Evolutionary conservation across 495 filamentous ascomycete species (phyloP), one percentile per base, ranked within the genome.

Genomic region (Penicillium antarcticum): DNA sequence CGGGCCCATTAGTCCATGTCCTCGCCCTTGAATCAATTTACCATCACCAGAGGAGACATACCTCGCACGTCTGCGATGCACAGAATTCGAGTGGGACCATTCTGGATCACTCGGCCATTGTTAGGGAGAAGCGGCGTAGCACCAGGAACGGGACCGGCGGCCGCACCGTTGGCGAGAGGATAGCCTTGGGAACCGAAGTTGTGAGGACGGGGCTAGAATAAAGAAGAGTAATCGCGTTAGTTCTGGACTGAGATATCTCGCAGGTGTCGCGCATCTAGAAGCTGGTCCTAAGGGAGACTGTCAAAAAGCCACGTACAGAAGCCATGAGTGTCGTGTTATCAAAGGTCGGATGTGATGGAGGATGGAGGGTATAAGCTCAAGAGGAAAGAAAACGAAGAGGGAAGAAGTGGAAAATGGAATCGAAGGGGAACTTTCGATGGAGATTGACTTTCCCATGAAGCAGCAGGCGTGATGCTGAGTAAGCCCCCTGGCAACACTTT

Each of bases 21-120:
- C 26, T 29, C 26, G 9, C 16, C 26, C 31, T 18, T 34, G 11
- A 41, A 4, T 3, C 11, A 19, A 26, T 1, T 3, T 23, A 18
- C 7, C 4, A 12, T 7, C 9, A 12, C 11, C 24, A 19, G 32
- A 18, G 37, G 4, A 21, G 37, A 59, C 77, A 45, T 82, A 97
- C 94, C 95, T 87, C 95, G 82, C 57, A 99, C 92, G 73, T 99
- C 95, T 17, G 95, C 95, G 73, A 99, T 87, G 72, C 95, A 97
- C 48, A 99, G 79, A 43, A 99, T 85, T 67, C 94, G 81, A 48
- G 84, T 86, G 38, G 86, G 85, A 24, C 89, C 91, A 41, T 82
- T 87, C 71, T 97, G 90, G 60, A 96, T 84, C 40, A 99, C 71
- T 55, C 83, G 76, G 52, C 81, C 84, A 69, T 83, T 86, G 70